phyloP scores from a whole-genome alignment of 805 yeast genomes.

The Teunomyces stri region DNA sequence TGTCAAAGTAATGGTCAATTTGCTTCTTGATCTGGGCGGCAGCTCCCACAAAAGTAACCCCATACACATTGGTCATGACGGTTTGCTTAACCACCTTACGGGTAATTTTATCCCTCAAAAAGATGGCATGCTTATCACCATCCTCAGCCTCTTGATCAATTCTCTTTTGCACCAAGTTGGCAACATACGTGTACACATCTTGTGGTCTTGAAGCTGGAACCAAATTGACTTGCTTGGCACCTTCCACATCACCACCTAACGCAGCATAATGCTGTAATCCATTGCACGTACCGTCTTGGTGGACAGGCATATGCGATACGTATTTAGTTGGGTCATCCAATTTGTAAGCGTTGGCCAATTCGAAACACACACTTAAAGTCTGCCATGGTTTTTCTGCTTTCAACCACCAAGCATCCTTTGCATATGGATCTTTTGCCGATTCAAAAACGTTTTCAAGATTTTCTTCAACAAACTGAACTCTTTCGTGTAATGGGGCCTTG shows the following conservation, averaged over 20 bases:
- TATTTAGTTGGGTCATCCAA: slow-evolving; percentile 62
- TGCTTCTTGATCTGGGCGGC: slow-evolving; percentile 83
- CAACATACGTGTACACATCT: slow-evolving; percentile 74
- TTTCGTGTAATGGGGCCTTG: slow-evolving; percentile 63
- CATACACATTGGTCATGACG: slow-evolving; percentile 97
- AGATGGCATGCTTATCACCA: slow-evolving; percentile 54
- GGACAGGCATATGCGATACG: slow-evolving; percentile 73
- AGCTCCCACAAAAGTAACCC: slow-evolving; percentile 94
- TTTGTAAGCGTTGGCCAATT: slow-evolving; percentile 58
- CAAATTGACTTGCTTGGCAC: slow-evolving; percentile 77
- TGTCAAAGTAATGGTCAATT: slow-evolving; percentile 55
- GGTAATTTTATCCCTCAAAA: slow-evolving; percentile 59
- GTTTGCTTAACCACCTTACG: slow-evolving; percentile 95
- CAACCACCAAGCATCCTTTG: slow-evolving; percentile 62
- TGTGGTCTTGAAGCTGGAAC: slow-evolving; percentile 70
- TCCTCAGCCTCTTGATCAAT: slow-evolving; percentile 52
- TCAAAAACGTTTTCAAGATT: slow-evolving; percentile 53
- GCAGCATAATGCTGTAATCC: slow-evolving; percentile 89
- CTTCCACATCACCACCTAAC: slow-evolving; percentile 79
- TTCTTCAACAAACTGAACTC: slow-evolving; percentile 58
- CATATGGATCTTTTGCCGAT: slow-evolving; percentile 63
- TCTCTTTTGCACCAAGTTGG: slow-evolving; percentile 56
- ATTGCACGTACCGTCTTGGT: slow-evolving; percentile 86
- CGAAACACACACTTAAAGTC: slow-evolving; percentile 67
- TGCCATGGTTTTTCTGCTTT: slow-evolving; percentile 85